Conservation (phyloP, 805 yeast genomes). For the Suhomyces sp. region DNA sequence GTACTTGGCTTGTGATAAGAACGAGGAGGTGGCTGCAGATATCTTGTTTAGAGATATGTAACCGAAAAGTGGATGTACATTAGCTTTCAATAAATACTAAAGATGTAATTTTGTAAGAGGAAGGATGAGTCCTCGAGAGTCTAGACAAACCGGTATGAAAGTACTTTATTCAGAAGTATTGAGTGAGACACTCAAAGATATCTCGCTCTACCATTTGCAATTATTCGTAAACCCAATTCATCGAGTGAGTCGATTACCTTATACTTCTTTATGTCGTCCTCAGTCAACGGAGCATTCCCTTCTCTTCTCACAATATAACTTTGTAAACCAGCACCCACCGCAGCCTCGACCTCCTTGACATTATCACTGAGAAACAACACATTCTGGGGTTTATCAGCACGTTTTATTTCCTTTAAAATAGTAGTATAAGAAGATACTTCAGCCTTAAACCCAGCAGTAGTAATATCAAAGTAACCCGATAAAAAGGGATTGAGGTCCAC, state of each 20-base stretch:
- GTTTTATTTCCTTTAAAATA: conserved; percentile 48
- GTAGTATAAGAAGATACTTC: conserved; percentile 55
- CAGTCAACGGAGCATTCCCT: conserved; percentile 61
- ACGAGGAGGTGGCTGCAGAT: conserved; percentile 96
- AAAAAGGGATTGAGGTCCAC: conserved; percentile 55
- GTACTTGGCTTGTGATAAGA: conserved; percentile 95
- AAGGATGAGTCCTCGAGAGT: too few species aligned
- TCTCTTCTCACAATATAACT: conserved; percentile 65
- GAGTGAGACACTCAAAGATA: too few species aligned
- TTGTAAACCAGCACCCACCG: conserved; percentile 59
- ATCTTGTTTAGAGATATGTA: conserved; percentile 61
- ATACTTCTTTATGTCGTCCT: conserved; percentile 25
- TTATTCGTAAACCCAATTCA: neutral
- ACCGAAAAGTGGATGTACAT: conserved; percentile 8
- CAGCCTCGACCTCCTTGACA: conserved; percentile 74
- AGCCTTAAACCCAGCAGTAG: conserved; percentile 73
- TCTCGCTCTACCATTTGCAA: too few species aligned
- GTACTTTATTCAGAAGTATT: too few species aligned
- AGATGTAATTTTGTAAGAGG: neutral
- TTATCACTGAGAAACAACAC: conserved; percentile 80
- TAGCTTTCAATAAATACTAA: conserved; percentile 3
- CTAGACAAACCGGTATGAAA: too few species aligned
- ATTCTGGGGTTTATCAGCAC: conserved; percentile 22
- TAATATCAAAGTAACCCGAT: conserved; percentile 79
- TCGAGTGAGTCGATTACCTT: conserved; percentile 2